These are phyloP conservation scores for Sapria himalayana DNA, from an alignment of 345 rosid species.

Conservation along the genomic window DNA sequence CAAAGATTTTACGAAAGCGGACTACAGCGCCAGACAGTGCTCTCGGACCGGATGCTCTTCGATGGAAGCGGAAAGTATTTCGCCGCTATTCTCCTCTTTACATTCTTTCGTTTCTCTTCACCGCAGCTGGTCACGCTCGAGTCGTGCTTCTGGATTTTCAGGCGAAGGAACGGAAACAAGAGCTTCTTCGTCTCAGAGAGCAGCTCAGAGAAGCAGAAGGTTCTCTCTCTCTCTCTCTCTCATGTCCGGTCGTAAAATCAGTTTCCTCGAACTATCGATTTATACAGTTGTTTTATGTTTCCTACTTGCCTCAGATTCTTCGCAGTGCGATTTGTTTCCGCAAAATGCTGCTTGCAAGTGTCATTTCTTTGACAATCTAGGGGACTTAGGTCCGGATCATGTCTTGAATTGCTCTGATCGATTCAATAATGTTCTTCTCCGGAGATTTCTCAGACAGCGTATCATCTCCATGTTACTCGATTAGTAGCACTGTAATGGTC, in stretches of 20 bases:
- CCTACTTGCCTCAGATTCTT: constrained; percentile 30
- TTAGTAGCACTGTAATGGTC: too few relatives aligned
- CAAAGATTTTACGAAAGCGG: constrained; percentile 29
- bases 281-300: too few relatives aligned
- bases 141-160: constrained; percentile 10
- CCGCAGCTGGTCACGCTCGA: constrained; percentile 2
- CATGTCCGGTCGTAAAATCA: neutral
- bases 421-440: constrained; percentile 44
- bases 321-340: constrained; percentile 35
- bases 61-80: constrained; percentile 79
- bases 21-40: constrained; percentile 13
- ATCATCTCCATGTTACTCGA: too few relatives aligned
- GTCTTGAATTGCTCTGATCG: constrained; percentile 24
- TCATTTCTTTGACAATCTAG: constrained; percentile 65
- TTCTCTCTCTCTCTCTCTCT: constrained; percentile 7
- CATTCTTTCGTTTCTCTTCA: neutral
- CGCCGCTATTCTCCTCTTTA: neutral
- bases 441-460: constrained; percentile 79
- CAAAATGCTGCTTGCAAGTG: constrained; percentile 59
- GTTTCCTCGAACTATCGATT: neutral
- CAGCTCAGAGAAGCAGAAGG: constrained; percentile 75
- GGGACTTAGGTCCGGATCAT: constrained; percentile 23
- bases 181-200: constrained; percentile 44
- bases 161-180: constrained; percentile 76
- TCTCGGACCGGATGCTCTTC: constrained; percentile 30